Evolutionary conservation across 306 rosid species (phyloP).

Genomic region (Ammopiptanthus mongolicus): DNA sequence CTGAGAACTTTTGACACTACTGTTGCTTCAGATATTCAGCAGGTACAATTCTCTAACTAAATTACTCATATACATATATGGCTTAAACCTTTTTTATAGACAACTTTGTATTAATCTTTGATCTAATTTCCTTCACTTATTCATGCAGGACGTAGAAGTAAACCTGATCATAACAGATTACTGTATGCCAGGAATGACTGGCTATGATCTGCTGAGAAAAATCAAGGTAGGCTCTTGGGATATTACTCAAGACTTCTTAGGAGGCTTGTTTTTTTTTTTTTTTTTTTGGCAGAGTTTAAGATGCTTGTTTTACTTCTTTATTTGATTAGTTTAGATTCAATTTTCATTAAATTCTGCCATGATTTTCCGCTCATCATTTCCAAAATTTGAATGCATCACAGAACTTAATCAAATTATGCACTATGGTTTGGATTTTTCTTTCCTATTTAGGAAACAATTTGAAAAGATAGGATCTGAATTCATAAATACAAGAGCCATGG

Average conservation of each 20-base stretch:
- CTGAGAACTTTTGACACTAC: constrained; percentile 12
- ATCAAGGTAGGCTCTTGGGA: constrained; percentile 44
- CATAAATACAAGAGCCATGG: neutral
- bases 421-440: neutral
- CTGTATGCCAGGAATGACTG: constrained; percentile 90
- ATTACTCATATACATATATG: neutral
- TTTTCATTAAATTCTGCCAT: neutral
- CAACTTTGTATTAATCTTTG: neutral
- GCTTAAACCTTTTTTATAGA: neutral
- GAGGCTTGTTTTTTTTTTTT: neutral
- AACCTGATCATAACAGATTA: constrained; percentile 79
- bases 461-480: constrained; percentile 11
- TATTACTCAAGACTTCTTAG: neutral
- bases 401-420: constrained; percentile 2
- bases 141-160: constrained; percentile 46
- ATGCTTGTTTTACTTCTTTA: neutral
- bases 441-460: constrained; percentile 7
- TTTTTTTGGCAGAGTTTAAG: neutral
- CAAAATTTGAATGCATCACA: neutral
- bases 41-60: constrained; percentile 28
- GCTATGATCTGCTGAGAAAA: constrained; percentile 78
- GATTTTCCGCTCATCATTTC: neutral
- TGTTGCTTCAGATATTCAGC: constrained; percentile 43
- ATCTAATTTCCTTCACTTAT: neutral
- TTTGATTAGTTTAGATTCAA: neutral